Evolutionary conservation across 345 rosid genomes (phyloP), one percentile per base, ranked within the genome.

Genomic region (Rubroshorea leprosula): DNA sequence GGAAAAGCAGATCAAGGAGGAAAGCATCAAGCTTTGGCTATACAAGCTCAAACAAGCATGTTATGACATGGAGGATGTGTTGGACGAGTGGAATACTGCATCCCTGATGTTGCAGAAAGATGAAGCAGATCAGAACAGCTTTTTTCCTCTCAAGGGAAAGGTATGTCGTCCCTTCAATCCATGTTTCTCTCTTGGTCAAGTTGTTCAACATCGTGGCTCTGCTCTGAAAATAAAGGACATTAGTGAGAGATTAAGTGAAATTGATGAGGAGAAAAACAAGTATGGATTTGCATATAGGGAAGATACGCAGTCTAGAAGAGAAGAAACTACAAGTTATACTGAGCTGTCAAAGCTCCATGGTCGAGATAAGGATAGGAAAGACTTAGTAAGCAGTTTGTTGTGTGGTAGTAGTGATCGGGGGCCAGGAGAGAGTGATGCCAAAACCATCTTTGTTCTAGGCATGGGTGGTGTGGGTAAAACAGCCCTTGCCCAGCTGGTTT

Each of bases 391-490:
- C 18, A 46, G 46, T 18, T 26, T 63, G 51, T 16, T 72, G 54
- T 38, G 60, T 7, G 46, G 25, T 0, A 52, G 26, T 20, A 46
- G 43, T 49, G 26, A 8, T 27, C 60, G 24, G 45, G n/a, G n/a
- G n/a, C n/a, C n/a, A n/a, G 57, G n/a, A 22, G 59, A 17, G 23
- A 16, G n/a, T 1, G 18, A 4, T 16, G 16, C 44, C 8, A 5
- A 0, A 48, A 39, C 55, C 3, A 35, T 68, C 17, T 53, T 67
- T 23, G 43, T 68, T 0, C 19, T 68, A 10, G 62, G 67, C 9
- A 56, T 56, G 72, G 67, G 67, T 9, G 67, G 72, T 0, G 14
- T 68, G 1, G 72, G 72, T 0, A 68, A 68, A 35, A 62, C 72
- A 1, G 51, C 59, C 4, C 63, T 68, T 4, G 60, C 72, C 23